Evolutionary conservation across 2,329 filamentous ascomycete species (phyloP), one percentile per base, ranked within the genome.

Genomic region (Xylaria sp.): DNA sequence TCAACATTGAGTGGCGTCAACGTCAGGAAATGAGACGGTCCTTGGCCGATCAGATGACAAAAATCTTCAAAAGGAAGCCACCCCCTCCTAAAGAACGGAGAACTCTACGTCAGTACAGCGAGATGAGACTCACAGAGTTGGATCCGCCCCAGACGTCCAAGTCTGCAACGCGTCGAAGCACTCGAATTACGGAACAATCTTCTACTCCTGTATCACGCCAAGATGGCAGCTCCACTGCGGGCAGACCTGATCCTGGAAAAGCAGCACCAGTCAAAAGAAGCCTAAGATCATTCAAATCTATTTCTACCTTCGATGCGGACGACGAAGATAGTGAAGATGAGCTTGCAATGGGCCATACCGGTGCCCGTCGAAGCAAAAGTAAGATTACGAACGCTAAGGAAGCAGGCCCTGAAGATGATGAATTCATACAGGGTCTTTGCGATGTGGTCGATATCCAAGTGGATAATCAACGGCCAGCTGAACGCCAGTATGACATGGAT

Each of bases 1-100:
- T 98, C 57, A 89, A 94, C 75, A 87, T 90, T 55, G 90, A 92
- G 12, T 97, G 94, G 93, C 90, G 94, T 70, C 89, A 94, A 76
- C 89, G 95, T 51, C 92, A 92, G 20, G 86, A 86, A n/a, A 91
- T 98, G 75, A 88, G 94, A 48, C 89, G 91, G 72, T 88, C 89
- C 72, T 97, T 94, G 93, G 90, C 90, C 59, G 84, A 87, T n/a
- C 90, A 86, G 71, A 83, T 98, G 61, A 86, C 89, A 64, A 85
- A 83, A 13, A 86, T 94, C 2, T 94, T 93, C 75, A 75, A 78
- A 68, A 73, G 76, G 62, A 75, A 71, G 58, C 55, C 52, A 31
- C 54, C 68, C n/a, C 63, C 73, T 18, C 71, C 73, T 1, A 69
- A 60, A 49, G 72, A 76, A 28, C 65, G 67, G 9, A 73, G 57